phyloP scores from a whole-genome alignment of 2,329 filamentous ascomycete species.

The Fusarium compactum region DNA sequence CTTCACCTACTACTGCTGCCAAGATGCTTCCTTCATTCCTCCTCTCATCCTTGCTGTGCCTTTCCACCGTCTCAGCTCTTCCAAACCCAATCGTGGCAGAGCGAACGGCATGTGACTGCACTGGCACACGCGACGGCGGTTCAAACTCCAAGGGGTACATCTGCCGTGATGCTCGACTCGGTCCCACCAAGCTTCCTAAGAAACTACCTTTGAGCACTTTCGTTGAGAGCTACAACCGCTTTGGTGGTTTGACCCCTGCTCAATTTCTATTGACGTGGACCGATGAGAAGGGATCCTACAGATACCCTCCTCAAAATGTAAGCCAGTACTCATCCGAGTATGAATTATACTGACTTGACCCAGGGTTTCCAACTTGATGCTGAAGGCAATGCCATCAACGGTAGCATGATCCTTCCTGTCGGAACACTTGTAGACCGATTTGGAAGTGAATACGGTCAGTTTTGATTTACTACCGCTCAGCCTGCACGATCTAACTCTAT shows the following conservation, averaged over 20 bases:
- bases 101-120: conserved; percentile 38
- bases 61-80: conserved; percentile 31
- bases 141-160: conserved; percentile 44
- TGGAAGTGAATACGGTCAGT: conserved; percentile 57
- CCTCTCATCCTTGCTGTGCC: conserved; percentile 29
- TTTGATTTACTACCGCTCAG: not conserved
- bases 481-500: conserved; percentile 3
- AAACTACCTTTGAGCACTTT: conserved; percentile 51
- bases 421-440: conserved; percentile 63
- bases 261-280: conserved; percentile 55
- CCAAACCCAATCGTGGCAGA: conserved; percentile 13
- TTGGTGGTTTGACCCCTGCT: conserved; percentile 56
- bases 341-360: not conserved
- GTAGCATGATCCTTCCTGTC: conserved; percentile 54
- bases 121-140: conserved; percentile 39
- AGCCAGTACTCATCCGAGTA: rapidly evolving
- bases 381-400: conserved; percentile 53
- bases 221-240: conserved; percentile 52
- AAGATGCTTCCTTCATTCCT: conserved; percentile 37
- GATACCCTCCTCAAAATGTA: conserved; percentile 56
- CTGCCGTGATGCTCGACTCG: conserved; percentile 55
- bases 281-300: conserved; percentile 43
- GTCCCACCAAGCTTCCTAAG: conserved; percentile 51
- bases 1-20: no score
- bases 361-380: conserved; percentile 55